These are phyloP conservation scores for Papiliotrema flavescens DNA, from an alignment of 1,284 basidiomycete species.

Conservation along the genomic window DNA sequence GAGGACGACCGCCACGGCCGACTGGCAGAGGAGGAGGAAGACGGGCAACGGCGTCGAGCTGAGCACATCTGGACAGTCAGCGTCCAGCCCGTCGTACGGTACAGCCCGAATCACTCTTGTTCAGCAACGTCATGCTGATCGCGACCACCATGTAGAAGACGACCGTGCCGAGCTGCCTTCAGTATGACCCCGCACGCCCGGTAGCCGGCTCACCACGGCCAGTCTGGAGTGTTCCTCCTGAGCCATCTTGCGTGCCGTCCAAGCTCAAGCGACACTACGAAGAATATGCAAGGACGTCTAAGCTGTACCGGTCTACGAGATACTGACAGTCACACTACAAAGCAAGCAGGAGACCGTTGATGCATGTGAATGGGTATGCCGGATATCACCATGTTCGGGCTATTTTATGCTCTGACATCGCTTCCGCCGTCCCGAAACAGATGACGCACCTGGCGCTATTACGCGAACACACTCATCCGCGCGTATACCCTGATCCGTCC, in stretches of 20 bases:
- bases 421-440: too few relatives aligned
- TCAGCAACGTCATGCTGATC: slow-evolving; percentile 30
- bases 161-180: slow-evolving; percentile 20
- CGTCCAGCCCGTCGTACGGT: not conserved
- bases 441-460: too few relatives aligned
- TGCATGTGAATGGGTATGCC: too few relatives aligned
- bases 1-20: slow-evolving; percentile 19
- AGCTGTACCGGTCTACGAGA: too few relatives aligned
- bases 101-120: slow-evolving; percentile 18
- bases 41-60: slow-evolving; percentile 26
- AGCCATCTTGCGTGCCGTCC: not conserved
- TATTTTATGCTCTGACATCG: too few relatives aligned
- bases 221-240: slow-evolving; percentile 16
- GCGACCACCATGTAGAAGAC: slow-evolving; percentile 30
- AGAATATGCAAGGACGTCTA: too few relatives aligned
- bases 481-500: too few relatives aligned
- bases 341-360: too few relatives aligned
- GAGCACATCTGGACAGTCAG: slow-evolving; percentile 13
- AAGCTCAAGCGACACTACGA: too few relatives aligned
- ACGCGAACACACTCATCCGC: too few relatives aligned
- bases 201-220: slow-evolving; percentile 14
- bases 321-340: too few relatives aligned
- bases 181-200: not conserved
- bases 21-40: slow-evolving; percentile 26
- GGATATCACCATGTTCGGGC: too few relatives aligned